Evolutionary conservation across 352 stramenopile species (phyloP).

Genomic region (Phytophthora macrochlamydospora): DNA sequence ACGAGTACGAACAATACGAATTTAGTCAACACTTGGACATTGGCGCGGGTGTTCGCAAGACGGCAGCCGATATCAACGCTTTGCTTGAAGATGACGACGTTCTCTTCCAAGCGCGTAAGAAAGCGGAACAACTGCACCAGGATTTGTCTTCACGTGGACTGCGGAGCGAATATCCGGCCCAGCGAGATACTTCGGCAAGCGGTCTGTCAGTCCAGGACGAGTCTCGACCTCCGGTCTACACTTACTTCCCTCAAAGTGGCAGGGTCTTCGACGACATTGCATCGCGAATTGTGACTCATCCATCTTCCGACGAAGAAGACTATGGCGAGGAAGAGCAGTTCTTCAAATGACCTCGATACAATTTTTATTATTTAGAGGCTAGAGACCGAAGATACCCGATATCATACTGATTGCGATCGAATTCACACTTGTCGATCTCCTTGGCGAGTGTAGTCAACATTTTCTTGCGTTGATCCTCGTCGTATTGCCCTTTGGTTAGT

Average conservation of each 20-base stretch:
- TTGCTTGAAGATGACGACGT: constrained; percentile 56
- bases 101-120: constrained; percentile 47
- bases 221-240: constrained; percentile 40
- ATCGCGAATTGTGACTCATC: constrained; percentile 53
- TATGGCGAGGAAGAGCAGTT: constrained; percentile 11
- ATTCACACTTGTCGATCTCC: constrained; percentile 65
- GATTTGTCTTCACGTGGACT: constrained; percentile 59
- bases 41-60: constrained; percentile 68
- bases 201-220: constrained; percentile 20
- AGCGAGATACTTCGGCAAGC: constrained; percentile 7
- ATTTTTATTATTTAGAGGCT: constrained; percentile 2
- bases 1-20: constrained; percentile 75
- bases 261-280: constrained; percentile 41
- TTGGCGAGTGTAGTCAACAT: constrained; percentile 42
- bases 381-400: constrained; percentile 47
- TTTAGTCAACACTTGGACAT: constrained; percentile 78
- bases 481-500: constrained; percentile 8
- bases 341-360: background rate
- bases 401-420: constrained; percentile 70
- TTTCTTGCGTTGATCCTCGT: constrained; percentile 10
- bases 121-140: constrained; percentile 61
- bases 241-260: constrained; percentile 26
- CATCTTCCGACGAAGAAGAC: constrained; percentile 20
- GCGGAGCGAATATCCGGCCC: constrained; percentile 32
- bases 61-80: constrained; percentile 51